These are phyloP conservation scores for Pseudogymnoascus sp. DNA, from an alignment of 2,329 filamentous ascomycete genomes.

Conservation along the genomic window DNA sequence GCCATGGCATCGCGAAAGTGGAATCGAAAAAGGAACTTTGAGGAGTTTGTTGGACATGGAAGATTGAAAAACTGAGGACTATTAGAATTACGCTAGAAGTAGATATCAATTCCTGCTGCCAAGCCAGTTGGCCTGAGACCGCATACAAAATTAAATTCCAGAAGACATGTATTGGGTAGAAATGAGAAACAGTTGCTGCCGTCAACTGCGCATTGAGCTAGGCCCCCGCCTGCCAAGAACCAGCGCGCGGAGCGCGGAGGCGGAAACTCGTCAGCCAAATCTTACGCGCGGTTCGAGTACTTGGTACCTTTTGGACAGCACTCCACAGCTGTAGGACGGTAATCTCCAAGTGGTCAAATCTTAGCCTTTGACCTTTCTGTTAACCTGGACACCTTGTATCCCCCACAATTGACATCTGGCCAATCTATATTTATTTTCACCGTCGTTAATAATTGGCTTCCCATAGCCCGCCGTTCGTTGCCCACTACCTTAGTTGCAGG, in stretches of 20 bases:
- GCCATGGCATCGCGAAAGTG: background rate
- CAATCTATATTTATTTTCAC: background rate
- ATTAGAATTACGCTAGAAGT: background rate
- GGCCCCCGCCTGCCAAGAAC: background rate
- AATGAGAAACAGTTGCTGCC: background rate
- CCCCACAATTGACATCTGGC: background rate
- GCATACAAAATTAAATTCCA: background rate
- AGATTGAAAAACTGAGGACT: background rate
- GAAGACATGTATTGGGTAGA: background rate
- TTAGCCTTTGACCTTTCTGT: background rate
- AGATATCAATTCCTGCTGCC: background rate
- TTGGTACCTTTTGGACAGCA: constrained; percentile 2
- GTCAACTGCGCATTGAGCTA: background rate
- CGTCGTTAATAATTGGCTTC: background rate
- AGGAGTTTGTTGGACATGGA: background rate
- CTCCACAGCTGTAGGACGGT: background rate
- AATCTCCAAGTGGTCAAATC: background rate
- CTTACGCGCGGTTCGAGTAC: constrained; percentile 7
- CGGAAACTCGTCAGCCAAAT: background rate
- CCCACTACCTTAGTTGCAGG: background rate
- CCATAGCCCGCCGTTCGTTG: background rate
- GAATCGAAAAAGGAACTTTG: constrained; percentile 1
- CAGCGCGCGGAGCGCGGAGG: background rate
- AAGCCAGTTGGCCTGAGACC: background rate
- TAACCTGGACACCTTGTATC: constrained; percentile 3